Conservation (phyloP, 2,329 filamentous ascomycete species). For the Knufia petricola region DNA sequence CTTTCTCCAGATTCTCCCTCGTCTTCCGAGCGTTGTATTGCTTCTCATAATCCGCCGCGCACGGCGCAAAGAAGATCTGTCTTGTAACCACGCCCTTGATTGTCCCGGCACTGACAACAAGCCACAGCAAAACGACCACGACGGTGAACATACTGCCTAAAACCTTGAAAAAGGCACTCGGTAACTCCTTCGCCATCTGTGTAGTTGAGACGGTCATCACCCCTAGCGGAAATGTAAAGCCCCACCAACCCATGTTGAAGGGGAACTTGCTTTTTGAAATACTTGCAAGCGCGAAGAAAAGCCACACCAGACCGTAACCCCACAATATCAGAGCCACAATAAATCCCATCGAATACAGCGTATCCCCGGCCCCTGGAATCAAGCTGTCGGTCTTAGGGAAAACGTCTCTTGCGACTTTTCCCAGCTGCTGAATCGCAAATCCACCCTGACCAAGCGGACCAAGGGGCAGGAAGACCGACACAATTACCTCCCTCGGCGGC, state of each 20-base stretch:
- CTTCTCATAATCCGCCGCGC: conserved; percentile 21
- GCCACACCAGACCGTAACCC: conserved; percentile 31
- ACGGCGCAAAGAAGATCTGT: conserved; percentile 45
- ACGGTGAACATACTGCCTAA: conserved; percentile 46
- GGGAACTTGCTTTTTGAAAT: conserved; percentile 36
- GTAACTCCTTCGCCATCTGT: conserved; percentile 39
- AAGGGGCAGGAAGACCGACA: conserved; percentile 58
- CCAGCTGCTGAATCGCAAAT: conserved; percentile 45
- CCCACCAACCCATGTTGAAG: conserved; percentile 56
- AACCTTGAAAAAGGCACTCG: conserved; percentile 46
- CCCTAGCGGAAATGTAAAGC: conserved; percentile 50
- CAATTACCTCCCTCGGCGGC: conserved; percentile 58
- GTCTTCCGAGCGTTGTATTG: no score
- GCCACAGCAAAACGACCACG: conserved; percentile 46
- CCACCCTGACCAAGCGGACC: conserved; percentile 58
- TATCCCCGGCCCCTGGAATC: conserved; percentile 22
- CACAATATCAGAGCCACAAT: conserved; percentile 29
- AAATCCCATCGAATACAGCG: conserved; percentile 28
- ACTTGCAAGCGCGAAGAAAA: conserved; percentile 30
- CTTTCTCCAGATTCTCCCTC: no score
- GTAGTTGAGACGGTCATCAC: conserved; percentile 42
- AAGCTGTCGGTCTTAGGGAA: conserved; percentile 29
- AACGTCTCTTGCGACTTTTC: conserved; percentile 35
- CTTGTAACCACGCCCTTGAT: conserved; percentile 38
- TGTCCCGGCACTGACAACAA: conserved; percentile 43